These are phyloP conservation scores for Euphorbia lathyris DNA, from an alignment of 345 rosid genomes.

Conservation along the genomic window DNA sequence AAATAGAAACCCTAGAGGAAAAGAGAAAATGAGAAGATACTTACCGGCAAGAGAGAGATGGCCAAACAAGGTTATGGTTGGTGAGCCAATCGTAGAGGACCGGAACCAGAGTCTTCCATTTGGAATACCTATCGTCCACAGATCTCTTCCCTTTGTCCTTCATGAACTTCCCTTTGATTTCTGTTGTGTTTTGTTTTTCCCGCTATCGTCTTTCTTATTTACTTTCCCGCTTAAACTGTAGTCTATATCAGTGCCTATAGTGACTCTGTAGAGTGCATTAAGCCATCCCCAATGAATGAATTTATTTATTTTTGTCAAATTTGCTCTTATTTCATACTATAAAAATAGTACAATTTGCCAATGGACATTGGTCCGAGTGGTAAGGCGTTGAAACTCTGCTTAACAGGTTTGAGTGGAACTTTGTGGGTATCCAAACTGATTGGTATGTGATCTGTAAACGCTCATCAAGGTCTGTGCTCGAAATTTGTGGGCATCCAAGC, in stretches of 20 bases:
- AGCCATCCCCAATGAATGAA: too few species aligned
- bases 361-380: too few species aligned
- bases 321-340: neutral
- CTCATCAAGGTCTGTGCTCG: too few species aligned
- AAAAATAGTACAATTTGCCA: neutral
- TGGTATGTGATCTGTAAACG: too few species aligned
- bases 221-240: neutral
- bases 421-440: too few species aligned
- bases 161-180: slow-evolving; percentile 9
- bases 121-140: slow-evolving; percentile 38
- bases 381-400: too few species aligned
- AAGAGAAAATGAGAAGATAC: neutral
- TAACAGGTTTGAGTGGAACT: too few species aligned
- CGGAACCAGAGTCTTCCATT: slow-evolving; percentile 46
- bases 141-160: slow-evolving; percentile 21
- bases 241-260: too few species aligned
- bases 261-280: too few species aligned
- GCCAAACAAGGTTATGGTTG: slow-evolving; percentile 48
- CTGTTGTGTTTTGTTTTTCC: too few species aligned
- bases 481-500: too few species aligned
- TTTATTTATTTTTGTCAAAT: too few species aligned
- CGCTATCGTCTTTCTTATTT: neutral
- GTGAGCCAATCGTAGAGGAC: slow-evolving; percentile 48
- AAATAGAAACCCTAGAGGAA: slow-evolving; percentile 17
- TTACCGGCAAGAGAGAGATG: slow-evolving; percentile 56